Base-by-base conservation (phyloP, 345 rosid species). In the Alliaria petiolata region DNA sequence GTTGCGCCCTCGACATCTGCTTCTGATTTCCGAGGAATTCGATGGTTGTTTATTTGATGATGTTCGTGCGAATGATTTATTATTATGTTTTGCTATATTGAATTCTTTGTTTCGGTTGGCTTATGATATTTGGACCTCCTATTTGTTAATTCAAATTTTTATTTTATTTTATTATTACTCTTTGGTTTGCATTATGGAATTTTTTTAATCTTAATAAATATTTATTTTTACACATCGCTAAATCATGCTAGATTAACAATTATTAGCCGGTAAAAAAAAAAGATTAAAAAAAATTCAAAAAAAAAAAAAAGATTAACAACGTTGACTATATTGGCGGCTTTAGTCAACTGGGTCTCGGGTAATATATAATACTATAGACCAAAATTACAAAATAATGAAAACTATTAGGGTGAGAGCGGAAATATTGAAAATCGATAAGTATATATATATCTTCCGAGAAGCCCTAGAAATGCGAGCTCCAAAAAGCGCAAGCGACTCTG, bases 1-100 rank as follows among this genome's bases (percentile, higher is more conserved):
- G 78, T 61, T 75, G 78, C 7, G 74, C 67, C 15, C 74, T 67
- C 46, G 78, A 75, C 42, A 68, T 68, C 2, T 75, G 78, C 65
- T 69, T 75, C 74, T 75, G 79, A 75, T 54, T 40, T 74, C 0
- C 20, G 73, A 66, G 55, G 33, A 59, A 5, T 11, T 3, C 34
- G 7, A 15, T 38, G 15, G 28, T 65, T 73, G 28, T 65, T 73
- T 65, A 38, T 28, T 51, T 62, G 33, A n/a, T 16, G n/a, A n/a
- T 0, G 11, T 35, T n/a, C 26, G 0, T 44, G 70, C 28, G 12
- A 5, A 16, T 65, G 16, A 26, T 8, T 11, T 22, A 17, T 54
- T 62, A 1, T 47, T 44, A 13, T 67, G 6, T 16, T 57, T 57
- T 38, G 11, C 19, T 35, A 55, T 55, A 9, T 7, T n/a, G 1